These are phyloP conservation scores for Saccharomycopsis fibuligera DNA, from an alignment of 805 yeast species.

Conservation along the genomic window DNA sequence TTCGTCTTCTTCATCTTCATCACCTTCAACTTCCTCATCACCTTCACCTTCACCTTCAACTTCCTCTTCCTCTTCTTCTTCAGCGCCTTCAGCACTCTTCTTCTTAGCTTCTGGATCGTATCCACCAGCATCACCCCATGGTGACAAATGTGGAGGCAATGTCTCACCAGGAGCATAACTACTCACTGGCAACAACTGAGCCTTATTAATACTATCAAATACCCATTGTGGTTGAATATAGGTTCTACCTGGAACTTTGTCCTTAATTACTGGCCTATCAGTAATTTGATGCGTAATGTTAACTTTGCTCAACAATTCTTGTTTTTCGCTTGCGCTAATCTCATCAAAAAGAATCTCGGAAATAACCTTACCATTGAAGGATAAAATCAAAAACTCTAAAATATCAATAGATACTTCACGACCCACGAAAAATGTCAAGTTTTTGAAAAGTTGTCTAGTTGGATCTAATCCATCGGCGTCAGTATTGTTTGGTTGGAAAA, in stretches of 20 bases:
- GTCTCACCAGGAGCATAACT: conserved; percentile 90
- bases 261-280: conserved; percentile 78
- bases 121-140: conserved; percentile 96
- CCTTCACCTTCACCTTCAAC: conserved; percentile 50
- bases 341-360: conserved; percentile 88
- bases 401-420: conserved; percentile 94
- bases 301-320: conserved; percentile 31
- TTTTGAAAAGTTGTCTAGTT: conserved; percentile 59
- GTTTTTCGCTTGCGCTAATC: conserved; percentile 37
- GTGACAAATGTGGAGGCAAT: conserved; percentile 93
- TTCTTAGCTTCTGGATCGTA: conserved; percentile 72
- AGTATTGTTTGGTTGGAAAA: conserved; percentile 62
- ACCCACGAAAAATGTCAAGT: conserved; percentile 79
- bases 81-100: conserved; percentile 37
- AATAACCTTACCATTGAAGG: conserved; percentile 80
- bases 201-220: conserved; percentile 83
- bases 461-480: conserved; percentile 36
- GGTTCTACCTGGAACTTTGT: conserved; percentile 84
- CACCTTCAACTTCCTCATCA: conserved; percentile 46
- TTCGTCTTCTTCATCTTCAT: conserved; percentile 41
- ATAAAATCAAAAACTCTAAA: conserved; percentile 76
- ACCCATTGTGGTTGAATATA: conserved; percentile 98
- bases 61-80: conserved; percentile 40
- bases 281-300: conserved; percentile 87
- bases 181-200: conserved; percentile 66